phyloP scores from a whole-genome alignment of 129 eudicot species.

The Lactuca saligna region DNA sequence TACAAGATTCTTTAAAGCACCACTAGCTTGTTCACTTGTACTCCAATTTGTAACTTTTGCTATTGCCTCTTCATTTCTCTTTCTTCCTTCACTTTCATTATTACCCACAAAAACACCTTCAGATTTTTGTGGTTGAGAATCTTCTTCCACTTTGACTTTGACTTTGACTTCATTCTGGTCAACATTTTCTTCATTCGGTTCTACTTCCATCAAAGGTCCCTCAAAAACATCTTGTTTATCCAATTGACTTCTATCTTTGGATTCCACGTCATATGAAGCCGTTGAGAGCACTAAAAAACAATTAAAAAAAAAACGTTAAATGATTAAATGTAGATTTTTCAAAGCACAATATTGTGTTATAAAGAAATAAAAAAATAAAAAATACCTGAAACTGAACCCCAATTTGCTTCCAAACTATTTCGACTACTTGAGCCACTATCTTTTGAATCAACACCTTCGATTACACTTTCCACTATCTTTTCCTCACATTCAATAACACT shows the following conservation, averaged over 20 bases:
- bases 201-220: slow-evolving; percentile 55
- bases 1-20: slow-evolving; percentile 52
- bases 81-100: slow-evolving; percentile 54
- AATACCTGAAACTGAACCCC: slow-evolving; percentile 81
- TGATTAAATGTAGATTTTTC: no score
- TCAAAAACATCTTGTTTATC: slow-evolving; percentile 41
- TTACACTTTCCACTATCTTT: slow-evolving; percentile 19
- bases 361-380: neutral
- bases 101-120: slow-evolving; percentile 32
- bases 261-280: slow-evolving; percentile 39
- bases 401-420: slow-evolving; percentile 66
- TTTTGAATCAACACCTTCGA: slow-evolving; percentile 22
- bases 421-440: slow-evolving; percentile 42
- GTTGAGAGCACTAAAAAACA: slow-evolving; percentile 39
- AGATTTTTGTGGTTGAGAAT: slow-evolving; percentile 35
- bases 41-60: slow-evolving; percentile 79
- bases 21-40: slow-evolving; percentile 42
- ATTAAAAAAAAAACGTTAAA: neutral
- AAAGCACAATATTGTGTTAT: no score
- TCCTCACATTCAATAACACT: slow-evolving; percentile 4
- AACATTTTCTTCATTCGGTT: slow-evolving; percentile 28
- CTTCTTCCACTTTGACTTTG: slow-evolving; percentile 20
- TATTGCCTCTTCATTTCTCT: slow-evolving; percentile 63
- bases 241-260: slow-evolving; percentile 28
- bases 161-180: slow-evolving; percentile 34